Evolutionary conservation across 1,139 yeast species (phyloP), one percentile per base, ranked within the genome.

Genomic region (Suhomyces guaymorum): DNA sequence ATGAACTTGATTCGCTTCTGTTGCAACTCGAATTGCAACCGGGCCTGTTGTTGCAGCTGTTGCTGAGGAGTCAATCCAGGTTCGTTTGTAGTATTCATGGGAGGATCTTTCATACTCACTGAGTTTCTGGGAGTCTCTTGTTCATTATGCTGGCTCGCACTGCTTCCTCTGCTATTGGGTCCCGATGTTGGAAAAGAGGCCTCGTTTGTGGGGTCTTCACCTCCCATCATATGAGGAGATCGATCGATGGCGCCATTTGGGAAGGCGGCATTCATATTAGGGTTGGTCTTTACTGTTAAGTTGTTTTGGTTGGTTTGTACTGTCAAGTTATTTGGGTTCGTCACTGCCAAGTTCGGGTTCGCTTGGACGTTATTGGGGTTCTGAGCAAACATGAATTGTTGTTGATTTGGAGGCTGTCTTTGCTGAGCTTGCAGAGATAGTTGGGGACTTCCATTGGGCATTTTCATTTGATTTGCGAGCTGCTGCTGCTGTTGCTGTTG

Each of bases 1-100:
- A 41, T 26, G n/a, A 41, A 38, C 34, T 47, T 46, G 27, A 47
- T 29, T 16, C 48, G 33, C 25, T 48, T 42, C 22, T 47, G 50
- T 28, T 46, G 49, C 27, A 47, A 30, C 29, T 47, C 51, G 28
- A 38, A 41, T 30, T 39, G 49, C 12, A 45, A 23, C 14, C 42
- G 39, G 26, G 42, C 41, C 33, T 46, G 50, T 20, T 43, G 37
- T 20, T 37, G 47, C 21, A n/a, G 43, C 18, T 46, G 45, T 21
- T 44, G 38, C 12, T 25, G 43, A 5, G 28, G 25, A 11, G 26
- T 24, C 26, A 17, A 17, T 5, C 19, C 8, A 8, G 19, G 19
- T 5, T 17, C 19, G 8, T 8, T 17, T 6, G 19, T 5, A 15
- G 7, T 20, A 10, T 17, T 16, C 10, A 7, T 21, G 2, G 26